Evolutionary conservation across 371 early-diverging fungal species (phyloP).

Genomic region (Sporodiniella umbellata): DNA sequence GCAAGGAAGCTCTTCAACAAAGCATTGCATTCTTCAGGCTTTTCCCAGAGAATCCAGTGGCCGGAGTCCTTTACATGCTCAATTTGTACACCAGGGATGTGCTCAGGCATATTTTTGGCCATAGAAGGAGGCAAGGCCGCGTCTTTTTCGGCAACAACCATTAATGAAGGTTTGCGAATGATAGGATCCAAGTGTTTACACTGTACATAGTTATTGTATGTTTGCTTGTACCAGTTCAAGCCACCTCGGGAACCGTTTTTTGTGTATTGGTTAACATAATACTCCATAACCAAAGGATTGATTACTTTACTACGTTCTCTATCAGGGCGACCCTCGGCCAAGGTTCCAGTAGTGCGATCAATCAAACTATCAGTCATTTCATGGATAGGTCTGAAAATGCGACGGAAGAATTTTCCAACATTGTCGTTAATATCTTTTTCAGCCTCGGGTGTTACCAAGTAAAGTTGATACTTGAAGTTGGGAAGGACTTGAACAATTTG

Average conservation of each 20-base stretch:
- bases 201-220: constrained; percentile 32
- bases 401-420: constrained; percentile 27
- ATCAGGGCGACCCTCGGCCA: constrained; percentile 29
- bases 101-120: constrained; percentile 28
- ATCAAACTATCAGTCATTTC: constrained; percentile 19
- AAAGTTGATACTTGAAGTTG: constrained; percentile 57
- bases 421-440: constrained; percentile 41
- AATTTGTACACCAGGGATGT: constrained; percentile 31
- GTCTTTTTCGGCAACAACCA: constrained; percentile 42
- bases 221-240: constrained; percentile 45
- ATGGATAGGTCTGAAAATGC: constrained; percentile 25
- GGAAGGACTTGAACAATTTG: constrained; percentile 50
- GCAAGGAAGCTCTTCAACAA: constrained; percentile 28
- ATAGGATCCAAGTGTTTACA: constrained; percentile 40
- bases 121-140: constrained; percentile 40
- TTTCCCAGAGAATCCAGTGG: constrained; percentile 51
- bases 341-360: constrained; percentile 14
- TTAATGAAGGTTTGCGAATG: constrained; percentile 33
- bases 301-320: constrained; percentile 21
- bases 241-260: constrained; percentile 36
- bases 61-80: constrained; percentile 32
- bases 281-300: constrained; percentile 31
- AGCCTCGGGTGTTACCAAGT: constrained; percentile 36
- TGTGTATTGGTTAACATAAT: constrained; percentile 32
- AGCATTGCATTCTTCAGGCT: constrained; percentile 32